Evolutionary conservation across 2,329 filamentous ascomycete genomes (phyloP).

Genomic region (Ascochyta viciae-villosae): DNA sequence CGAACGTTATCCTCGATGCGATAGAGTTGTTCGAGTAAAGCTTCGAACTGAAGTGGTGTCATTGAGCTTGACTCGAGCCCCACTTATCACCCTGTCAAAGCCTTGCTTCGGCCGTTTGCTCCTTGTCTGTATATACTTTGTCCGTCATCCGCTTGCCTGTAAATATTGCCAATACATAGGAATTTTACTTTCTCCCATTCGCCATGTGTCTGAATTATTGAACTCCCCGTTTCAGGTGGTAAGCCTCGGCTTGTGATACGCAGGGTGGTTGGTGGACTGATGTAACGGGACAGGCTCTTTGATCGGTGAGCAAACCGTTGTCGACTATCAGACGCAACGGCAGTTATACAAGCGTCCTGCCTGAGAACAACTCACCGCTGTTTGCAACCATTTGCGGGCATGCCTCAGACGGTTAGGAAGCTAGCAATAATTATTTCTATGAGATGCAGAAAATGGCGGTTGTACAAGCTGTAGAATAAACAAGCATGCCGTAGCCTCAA

Average conservation of each 20-base stretch:
- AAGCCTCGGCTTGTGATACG: not conserved
- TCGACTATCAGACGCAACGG: not conserved
- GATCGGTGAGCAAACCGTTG: constrained; percentile 8
- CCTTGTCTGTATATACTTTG: constrained; percentile 1
- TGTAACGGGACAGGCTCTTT: not conserved
- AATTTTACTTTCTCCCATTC: not conserved
- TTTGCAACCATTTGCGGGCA: not conserved
- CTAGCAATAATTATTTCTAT: not conserved
- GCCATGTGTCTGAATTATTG: not conserved
- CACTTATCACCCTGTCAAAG: not conserved
- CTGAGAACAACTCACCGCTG: constrained; percentile 2
- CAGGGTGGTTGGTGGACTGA: not conserved
- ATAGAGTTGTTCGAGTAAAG: constrained; percentile 43
- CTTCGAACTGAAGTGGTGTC: not conserved
- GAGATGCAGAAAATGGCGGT: not conserved
- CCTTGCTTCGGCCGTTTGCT: not conserved
- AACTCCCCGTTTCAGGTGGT: not conserved
- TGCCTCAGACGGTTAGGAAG: not conserved
- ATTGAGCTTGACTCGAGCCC: not conserved
- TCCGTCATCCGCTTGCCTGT: not conserved
- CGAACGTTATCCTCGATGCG: constrained; percentile 57
- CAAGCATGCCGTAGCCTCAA: not conserved
- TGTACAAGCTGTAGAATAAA: not conserved
- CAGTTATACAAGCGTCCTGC: not conserved
- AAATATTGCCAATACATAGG: not conserved